Evolutionary conservation across 805 yeast species (phyloP).

Genomic region (Saitoella complicata): DNA sequence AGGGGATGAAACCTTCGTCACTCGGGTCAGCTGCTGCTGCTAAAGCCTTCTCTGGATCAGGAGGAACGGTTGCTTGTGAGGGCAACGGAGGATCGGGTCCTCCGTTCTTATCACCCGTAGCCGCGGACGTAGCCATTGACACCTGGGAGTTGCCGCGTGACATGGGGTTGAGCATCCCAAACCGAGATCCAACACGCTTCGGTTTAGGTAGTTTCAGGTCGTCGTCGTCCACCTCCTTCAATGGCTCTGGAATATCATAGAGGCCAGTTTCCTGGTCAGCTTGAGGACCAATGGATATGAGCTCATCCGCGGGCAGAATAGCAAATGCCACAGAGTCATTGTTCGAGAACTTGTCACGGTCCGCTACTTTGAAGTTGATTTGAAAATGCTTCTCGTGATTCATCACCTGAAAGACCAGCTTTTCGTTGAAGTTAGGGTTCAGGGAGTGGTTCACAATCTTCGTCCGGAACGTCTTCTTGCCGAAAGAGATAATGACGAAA

Average conservation of each 20-base stretch:
- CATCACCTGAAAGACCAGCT: conserved; percentile 60
- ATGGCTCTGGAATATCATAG: conserved; percentile 12
- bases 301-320: conserved; percentile 37
- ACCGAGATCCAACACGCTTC: too few relatives aligned
- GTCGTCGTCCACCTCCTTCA: neutral
- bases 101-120: neutral
- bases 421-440: conserved; percentile 68
- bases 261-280: conserved; percentile 23
- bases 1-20: conserved; percentile 13
- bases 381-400: conserved; percentile 49
- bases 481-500: conserved; percentile 80
- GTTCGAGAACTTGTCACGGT: conserved; percentile 66
- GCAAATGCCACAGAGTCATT: conserved; percentile 70
- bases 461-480: conserved; percentile 72
- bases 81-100: too few relatives aligned
- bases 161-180: neutral
- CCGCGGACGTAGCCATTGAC: neutral
- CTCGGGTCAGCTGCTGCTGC: neutral
- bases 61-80: too few relatives aligned
- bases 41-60: too few relatives aligned
- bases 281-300: conserved; percentile 22
- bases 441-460: conserved; percentile 69
- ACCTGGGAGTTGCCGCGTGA: neutral
- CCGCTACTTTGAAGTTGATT: conserved; percentile 58
- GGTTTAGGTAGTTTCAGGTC: too few relatives aligned